Conservation (phyloP, 495 filamentous ascomycete genomes). For the Tuber brumale region DNA sequence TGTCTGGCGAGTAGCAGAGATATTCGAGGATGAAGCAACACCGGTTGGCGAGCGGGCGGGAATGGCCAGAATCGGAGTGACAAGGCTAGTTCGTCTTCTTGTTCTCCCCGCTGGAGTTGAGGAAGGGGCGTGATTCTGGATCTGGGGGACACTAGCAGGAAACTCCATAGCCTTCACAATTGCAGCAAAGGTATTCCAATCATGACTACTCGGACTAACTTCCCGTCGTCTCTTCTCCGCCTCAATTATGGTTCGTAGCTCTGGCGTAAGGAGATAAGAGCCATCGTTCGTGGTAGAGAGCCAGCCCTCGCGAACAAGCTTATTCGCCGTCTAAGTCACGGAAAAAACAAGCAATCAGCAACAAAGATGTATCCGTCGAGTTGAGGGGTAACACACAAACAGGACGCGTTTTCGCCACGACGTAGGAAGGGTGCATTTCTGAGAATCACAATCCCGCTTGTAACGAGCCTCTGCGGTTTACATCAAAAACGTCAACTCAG, state of each 20-base stretch:
- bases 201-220: conserved; percentile 34
- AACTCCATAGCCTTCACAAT: conserved; percentile 27
- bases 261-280: conserved; percentile 23
- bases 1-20: neutral
- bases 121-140: conserved; percentile 6
- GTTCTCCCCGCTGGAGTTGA: conserved; percentile 19
- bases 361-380: neutral
- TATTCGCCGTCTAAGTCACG: conserved; percentile 26
- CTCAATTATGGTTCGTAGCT: conserved; percentile 26
- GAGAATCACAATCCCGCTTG: conserved; percentile 23
- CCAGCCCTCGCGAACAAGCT: conserved; percentile 36
- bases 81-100: conserved; percentile 21
- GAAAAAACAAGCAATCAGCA: neutral
- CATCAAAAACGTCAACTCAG: neutral
- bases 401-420: conserved; percentile 40
- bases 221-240: conserved; percentile 34
- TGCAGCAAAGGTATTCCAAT: conserved; percentile 37
- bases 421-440: conserved; percentile 20
- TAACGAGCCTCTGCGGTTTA: conserved; percentile 5
- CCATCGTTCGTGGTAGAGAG: conserved; percentile 15
- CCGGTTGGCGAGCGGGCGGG: neutral
- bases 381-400: conserved; percentile 19
- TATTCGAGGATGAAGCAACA: neutral
- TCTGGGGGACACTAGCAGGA: neutral
- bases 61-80: neutral